A percentile compares a stretch with the other conserved stretches of the same genome.
Evolutionary conservation across 768 basidiomycete genomes (phyloP).

Genomic region (Scleroderma bovista): DNA sequence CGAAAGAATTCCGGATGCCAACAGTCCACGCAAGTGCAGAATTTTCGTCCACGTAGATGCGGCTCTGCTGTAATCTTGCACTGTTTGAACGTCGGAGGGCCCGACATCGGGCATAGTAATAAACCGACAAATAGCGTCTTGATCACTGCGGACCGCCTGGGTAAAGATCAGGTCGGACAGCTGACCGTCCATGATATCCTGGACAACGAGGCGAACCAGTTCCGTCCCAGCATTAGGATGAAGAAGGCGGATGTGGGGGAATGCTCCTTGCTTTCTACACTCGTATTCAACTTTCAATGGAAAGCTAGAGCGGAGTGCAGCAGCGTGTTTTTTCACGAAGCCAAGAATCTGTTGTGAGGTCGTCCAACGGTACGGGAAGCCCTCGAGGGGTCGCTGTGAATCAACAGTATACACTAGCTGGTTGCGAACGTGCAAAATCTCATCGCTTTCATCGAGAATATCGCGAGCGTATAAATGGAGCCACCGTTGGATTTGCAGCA

Average conservation of each 20-base stretch:
- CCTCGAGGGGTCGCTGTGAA: constrained; percentile 31
- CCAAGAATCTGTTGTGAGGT: constrained; percentile 34
- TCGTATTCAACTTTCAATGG: constrained; percentile 6
- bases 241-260: constrained; percentile 22
- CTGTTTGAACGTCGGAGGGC: neutral
- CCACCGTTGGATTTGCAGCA: constrained; percentile 25
- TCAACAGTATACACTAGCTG: constrained; percentile 44
- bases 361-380: constrained; percentile 38
- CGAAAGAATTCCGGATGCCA: constrained; percentile 29
- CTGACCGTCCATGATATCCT: constrained; percentile 10
- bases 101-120: constrained; percentile 11
- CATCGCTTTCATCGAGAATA: constrained; percentile 29
- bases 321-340: constrained; percentile 11
- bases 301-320: neutral
- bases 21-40: constrained; percentile 31
- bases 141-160: constrained; percentile 1
- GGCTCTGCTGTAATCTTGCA: constrained; percentile 6
- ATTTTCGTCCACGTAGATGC: constrained; percentile 17
- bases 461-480: constrained; percentile 21
- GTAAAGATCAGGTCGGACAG: constrained; percentile 16
- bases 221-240: constrained; percentile 6
- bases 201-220: constrained; percentile 10
- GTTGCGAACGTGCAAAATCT: constrained; percentile 36
- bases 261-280: constrained; percentile 1
- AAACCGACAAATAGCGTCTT: constrained; percentile 15